These are phyloP conservation scores for Fusarium mexicanum DNA, from an alignment of 2,329 filamentous ascomycete species.

Conservation along the genomic window DNA sequence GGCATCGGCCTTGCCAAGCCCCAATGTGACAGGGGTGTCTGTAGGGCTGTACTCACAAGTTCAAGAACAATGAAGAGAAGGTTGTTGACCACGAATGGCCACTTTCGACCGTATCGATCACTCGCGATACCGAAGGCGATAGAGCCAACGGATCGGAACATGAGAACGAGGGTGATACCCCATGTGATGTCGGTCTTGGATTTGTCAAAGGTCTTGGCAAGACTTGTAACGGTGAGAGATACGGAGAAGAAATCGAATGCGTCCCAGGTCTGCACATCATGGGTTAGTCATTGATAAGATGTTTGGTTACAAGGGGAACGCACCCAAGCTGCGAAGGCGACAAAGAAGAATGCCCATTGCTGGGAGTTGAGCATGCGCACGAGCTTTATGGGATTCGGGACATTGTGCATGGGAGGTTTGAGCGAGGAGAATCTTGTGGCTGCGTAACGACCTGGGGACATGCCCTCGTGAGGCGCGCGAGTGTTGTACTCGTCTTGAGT, in stretches of 20 bases:
- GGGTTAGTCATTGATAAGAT: background rate
- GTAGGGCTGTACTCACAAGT: conserved; percentile 59
- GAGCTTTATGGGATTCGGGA: conserved; percentile 63
- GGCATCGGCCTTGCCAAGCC: conserved; percentile 1
- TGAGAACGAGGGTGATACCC: conserved; percentile 71
- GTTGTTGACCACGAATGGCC: conserved; percentile 82
- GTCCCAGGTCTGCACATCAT: conserved; percentile 62
- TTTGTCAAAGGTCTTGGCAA: conserved; percentile 62
- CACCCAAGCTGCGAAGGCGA: conserved; percentile 68
- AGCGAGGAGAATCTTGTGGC: conserved; percentile 64
- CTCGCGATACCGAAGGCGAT: conserved; percentile 63
- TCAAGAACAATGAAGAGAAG: conserved; percentile 77
- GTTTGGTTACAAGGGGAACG: conserved; percentile 7
- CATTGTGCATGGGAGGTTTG: conserved; percentile 64
- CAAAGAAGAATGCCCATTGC: conserved; percentile 65
- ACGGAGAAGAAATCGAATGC: conserved; percentile 75
- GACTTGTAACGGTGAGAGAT: conserved; percentile 64
- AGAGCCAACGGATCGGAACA: conserved; percentile 67
- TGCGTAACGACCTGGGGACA: conserved; percentile 59
- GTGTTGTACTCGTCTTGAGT: conserved; percentile 45
- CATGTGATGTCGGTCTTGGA: conserved; percentile 69
- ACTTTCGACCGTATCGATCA: conserved; percentile 69
- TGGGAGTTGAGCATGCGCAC: conserved; percentile 58
- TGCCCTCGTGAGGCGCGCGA: conserved; percentile 58
- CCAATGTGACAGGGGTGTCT: background rate